Conservation (phyloP, 2,329 filamentous ascomycete genomes). For the Hypoxylon sp. region DNA sequence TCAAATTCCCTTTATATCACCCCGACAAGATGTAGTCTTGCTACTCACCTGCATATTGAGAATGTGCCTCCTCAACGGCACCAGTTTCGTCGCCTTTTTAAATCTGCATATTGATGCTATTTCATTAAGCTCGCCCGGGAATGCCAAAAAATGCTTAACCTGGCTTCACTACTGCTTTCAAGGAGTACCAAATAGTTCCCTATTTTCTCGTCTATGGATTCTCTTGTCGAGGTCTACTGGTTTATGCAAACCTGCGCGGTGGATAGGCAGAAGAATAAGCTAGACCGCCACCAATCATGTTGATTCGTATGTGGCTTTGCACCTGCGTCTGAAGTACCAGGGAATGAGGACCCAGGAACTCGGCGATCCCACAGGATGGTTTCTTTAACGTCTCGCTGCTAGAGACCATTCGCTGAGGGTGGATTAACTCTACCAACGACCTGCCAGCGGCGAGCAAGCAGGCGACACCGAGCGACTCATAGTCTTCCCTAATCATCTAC, state of each 20-base stretch:
- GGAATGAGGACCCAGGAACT: background rate
- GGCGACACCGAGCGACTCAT: background rate
- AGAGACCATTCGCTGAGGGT: background rate
- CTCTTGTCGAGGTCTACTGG: conserved; percentile 5
- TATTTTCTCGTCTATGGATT: conserved; percentile 18
- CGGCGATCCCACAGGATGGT: conserved; percentile 3
- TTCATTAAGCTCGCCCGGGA: conserved; percentile 6
- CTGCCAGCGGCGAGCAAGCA: conserved; percentile 1
- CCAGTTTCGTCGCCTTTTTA: conserved; percentile 2
- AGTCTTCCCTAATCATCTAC: conserved; percentile 8
- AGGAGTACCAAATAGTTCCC: conserved; percentile 31
- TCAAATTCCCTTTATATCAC: conserved; percentile 1
- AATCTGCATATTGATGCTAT: conserved; percentile 5
- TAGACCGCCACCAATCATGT: conserved; percentile 6
- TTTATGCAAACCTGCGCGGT: conserved; percentile 5
- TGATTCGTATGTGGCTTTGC: conserved; percentile 11
- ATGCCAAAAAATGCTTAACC: conserved; percentile 6
- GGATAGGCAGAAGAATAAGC: conserved; percentile 7
- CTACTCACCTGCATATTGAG: conserved; percentile 19
- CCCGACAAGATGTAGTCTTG: conserved; percentile 25
- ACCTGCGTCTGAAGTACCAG: conserved; percentile 4
- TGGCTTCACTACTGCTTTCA: conserved; percentile 12
- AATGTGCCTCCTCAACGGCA: conserved; percentile 10
- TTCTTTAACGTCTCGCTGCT: background rate
- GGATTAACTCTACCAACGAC: background rate